Evolutionary conservation across 768 basidiomycete species (phyloP).

Genomic region (Rhizopogon vesiculosus): DNA sequence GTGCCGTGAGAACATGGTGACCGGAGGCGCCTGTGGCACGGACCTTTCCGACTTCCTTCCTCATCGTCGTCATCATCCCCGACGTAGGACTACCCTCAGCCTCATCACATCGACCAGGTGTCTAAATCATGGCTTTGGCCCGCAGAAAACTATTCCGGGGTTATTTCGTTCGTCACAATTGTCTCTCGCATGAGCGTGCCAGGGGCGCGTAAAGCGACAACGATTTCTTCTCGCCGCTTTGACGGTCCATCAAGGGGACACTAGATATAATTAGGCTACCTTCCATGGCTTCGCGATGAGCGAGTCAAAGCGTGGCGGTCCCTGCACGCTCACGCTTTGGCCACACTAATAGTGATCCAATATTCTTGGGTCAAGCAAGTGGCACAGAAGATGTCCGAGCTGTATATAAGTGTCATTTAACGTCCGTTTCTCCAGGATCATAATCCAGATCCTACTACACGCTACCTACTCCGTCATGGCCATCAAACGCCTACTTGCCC

Average conservation of each 20-base stretch:
- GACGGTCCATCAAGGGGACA: background rate
- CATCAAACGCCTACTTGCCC: background rate
- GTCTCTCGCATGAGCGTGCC: too few relatives aligned
- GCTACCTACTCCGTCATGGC: background rate
- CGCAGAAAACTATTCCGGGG: too few relatives aligned
- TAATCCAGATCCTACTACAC: background rate
- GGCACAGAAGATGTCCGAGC: background rate
- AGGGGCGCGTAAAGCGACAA: too few relatives aligned
- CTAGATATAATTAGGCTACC: background rate
- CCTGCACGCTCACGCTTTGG: background rate
- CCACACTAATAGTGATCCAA: background rate
- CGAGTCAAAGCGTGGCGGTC: background rate
- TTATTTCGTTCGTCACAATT: too few relatives aligned
- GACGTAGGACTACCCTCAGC: too few relatives aligned
- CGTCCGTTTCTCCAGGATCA: background rate
- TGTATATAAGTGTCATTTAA: background rate
- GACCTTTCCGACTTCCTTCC: background rate
- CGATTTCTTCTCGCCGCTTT: too few relatives aligned
- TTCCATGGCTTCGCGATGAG: background rate
- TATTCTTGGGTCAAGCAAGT: background rate
- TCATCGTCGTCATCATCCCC: too few relatives aligned
- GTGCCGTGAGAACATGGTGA: slow-evolving; percentile 3
- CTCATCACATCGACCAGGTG: too few relatives aligned
- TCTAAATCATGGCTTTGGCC: too few relatives aligned
- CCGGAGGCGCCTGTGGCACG: slow-evolving; percentile 2